Percentiles rank a stretch among this genome's conserved stretches.
These are phyloP conservation scores for Botrytis paeoniae DNA, from an alignment of 2,329 filamentous ascomycete species.

Conservation along the genomic window DNA sequence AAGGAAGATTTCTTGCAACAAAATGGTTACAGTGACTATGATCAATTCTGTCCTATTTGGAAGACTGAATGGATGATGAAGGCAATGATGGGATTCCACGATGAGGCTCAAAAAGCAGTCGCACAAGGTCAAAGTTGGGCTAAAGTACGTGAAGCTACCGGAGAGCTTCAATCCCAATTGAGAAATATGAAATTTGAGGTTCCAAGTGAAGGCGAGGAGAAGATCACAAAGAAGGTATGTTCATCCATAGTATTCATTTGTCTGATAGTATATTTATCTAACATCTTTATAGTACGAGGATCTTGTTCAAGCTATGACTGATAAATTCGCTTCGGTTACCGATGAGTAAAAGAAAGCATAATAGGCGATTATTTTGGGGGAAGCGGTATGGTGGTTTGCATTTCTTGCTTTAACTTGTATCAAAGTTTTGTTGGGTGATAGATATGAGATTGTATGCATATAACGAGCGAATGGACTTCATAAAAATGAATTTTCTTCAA, in stretches of 20 bases:
- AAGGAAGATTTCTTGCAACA: conserved; percentile 99
- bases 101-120: conserved; percentile 94
- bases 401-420: conserved; percentile 27
- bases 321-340: conserved; percentile 94
- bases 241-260: conserved; percentile 10
- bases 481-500: not conserved
- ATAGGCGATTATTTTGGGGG: conserved; percentile 11
- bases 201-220: conserved; percentile 78
- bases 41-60: conserved; percentile 99
- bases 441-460: conserved; percentile 34
- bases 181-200: conserved; percentile 97
- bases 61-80: conserved; percentile 99
- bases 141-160: conserved; percentile 88
- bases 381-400: conserved; percentile 23
- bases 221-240: conserved; percentile 76
- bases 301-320: conserved; percentile 85
- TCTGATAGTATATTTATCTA: conserved; percentile 19
- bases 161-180: conserved; percentile 79
- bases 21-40: conserved; percentile 98
- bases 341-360: conserved; percentile 67
- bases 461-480: conserved; percentile 20
- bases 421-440: conserved; percentile 27
- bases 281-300: conserved; percentile 71
- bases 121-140: conserved; percentile 86
- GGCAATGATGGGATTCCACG: conserved; percentile 96